Conservation (phyloP, 371 early-diverging fungal species). For the Chytridium lagenaria region DNA sequence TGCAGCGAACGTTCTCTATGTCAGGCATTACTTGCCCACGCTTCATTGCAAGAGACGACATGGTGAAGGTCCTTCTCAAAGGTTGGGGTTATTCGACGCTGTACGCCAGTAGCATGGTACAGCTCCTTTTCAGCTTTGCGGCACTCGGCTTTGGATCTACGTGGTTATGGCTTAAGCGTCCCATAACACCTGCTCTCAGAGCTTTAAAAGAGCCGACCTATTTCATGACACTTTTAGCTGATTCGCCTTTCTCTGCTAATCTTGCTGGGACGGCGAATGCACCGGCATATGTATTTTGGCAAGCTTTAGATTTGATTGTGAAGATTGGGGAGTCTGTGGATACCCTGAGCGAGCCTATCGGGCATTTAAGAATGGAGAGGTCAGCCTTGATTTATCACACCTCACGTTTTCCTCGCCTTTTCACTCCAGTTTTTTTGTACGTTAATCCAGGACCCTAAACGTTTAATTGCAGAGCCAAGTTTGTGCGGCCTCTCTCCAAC, state of each 20-base stretch:
- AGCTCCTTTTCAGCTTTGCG: conserved; percentile 18
- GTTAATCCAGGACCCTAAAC: no score
- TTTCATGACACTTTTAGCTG: conserved; percentile 11
- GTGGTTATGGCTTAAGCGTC: neutral
- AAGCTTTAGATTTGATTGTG: conserved; percentile 15
- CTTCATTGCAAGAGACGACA: conserved; percentile 6
- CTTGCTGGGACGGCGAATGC: conserved; percentile 30
- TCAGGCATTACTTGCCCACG: conserved; percentile 31
- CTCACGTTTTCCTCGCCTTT: no score
- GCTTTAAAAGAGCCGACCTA: conserved; percentile 8
- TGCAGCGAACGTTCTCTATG: conserved; percentile 35
- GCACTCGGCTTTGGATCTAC: neutral
- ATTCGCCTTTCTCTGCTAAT: conserved; percentile 18
- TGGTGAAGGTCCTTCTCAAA: conserved; percentile 3
- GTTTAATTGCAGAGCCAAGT: neutral
- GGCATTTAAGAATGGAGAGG: conserved; percentile 24
- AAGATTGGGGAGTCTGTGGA: conserved; percentile 25
- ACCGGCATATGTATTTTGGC: conserved; percentile 27
- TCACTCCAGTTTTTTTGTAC: neutral
- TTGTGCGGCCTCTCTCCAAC: conserved; percentile 1
- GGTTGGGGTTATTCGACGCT: conserved; percentile 6
- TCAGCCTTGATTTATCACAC: neutral
- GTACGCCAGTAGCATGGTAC: conserved; percentile 21
- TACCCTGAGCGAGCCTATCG: conserved; percentile 30
- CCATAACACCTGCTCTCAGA: conserved; percentile 9